Evolutionary conservation across 2,329 filamentous ascomycete species (phyloP), one percentile per base, ranked within the genome.

Genomic region (Byssochlamys sp.): DNA sequence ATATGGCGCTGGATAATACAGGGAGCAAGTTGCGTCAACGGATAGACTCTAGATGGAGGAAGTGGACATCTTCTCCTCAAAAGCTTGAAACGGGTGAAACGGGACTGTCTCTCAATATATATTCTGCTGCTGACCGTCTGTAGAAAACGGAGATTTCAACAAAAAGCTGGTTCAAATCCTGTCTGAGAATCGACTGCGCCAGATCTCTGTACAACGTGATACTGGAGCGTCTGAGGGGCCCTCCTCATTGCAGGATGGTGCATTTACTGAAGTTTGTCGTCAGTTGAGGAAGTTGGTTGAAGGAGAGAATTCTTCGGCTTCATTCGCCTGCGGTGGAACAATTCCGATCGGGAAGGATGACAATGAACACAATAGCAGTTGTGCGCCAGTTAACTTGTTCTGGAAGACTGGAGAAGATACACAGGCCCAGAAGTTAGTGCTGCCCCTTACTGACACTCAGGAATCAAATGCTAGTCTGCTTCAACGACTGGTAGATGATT

Each of bases 401-500:
- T 63, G 60, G 60, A 19, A n/a, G 33, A 45, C 49, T 26, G 11
- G 35, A 4, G 50, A 57, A 6, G 49, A 60, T 24, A 45, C 24
- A 12, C n/a, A 4, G 3, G 11, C 55, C 5, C 54, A 53, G n/a
- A 58, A 53, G 6, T 24, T 57, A 29, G 31, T 35, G 4, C 39
- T 63, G 2, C 61, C 61, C 28, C 24, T 25, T 19, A 28, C 48
- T 31, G n/a, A 29, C 1, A 53, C 31, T 1, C 14, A 53, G 39
- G 14, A 45, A 45, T 45, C 39, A 19, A 45, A 24, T 19, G 2
- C 45, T 51, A 28, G 4, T 48, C 54, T 24, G 14, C 56, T 62
- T 14, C 55, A 61, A 1, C 57, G 62, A 3, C 62, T 78, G 0
- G 60, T 74, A 0, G 49, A 60, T 0, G 68, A 72, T 27, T 75